phyloP scores from a whole-genome alignment of 208 protist genomes.

The Leishmania braziliensis region DNA sequence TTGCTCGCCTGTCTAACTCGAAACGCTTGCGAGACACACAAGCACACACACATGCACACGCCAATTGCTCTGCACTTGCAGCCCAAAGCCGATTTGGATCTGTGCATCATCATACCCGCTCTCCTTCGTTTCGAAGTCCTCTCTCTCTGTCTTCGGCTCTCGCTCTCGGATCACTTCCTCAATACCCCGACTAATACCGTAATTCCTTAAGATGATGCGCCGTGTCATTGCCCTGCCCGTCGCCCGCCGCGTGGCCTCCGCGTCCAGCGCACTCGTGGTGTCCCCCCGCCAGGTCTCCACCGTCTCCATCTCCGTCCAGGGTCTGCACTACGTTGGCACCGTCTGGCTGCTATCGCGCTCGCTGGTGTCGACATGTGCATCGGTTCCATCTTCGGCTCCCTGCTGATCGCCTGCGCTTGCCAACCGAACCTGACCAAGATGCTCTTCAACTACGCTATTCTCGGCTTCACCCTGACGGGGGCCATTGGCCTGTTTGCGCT shows the following conservation, averaged over 20 bases:
- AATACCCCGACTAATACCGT: neutral
- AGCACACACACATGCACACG: neutral
- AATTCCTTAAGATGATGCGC: conserved; percentile 58
- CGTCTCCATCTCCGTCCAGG: conserved; percentile 71
- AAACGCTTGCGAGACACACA: neutral
- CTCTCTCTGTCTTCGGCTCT: neutral
- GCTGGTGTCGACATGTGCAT: conserved; percentile 73
- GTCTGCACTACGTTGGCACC: conserved; percentile 78
- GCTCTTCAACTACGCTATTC: conserved; percentile 88
- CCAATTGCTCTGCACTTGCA: neutral
- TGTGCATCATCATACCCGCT: neutral
- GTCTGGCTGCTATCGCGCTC: conserved; percentile 76
- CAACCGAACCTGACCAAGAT: conserved; percentile 80
- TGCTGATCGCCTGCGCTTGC: conserved; percentile 71
- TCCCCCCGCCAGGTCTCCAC: conserved; percentile 57
- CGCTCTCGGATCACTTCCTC: conserved; percentile 3
- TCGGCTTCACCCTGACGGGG: conserved; percentile 84
- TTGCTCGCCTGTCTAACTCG: neutral
- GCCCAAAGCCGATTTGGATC: neutral
- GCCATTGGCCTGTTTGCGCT: conserved; percentile 86
- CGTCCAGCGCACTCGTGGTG: conserved; percentile 41
- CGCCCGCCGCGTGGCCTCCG: conserved; percentile 37
- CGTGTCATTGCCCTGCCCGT: conserved; percentile 47
- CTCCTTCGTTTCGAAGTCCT: neutral
- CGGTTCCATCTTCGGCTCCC: conserved; percentile 72